Evolutionary conservation across 345 rosid genomes (phyloP).

Genomic region (Brassica incana): DNA sequence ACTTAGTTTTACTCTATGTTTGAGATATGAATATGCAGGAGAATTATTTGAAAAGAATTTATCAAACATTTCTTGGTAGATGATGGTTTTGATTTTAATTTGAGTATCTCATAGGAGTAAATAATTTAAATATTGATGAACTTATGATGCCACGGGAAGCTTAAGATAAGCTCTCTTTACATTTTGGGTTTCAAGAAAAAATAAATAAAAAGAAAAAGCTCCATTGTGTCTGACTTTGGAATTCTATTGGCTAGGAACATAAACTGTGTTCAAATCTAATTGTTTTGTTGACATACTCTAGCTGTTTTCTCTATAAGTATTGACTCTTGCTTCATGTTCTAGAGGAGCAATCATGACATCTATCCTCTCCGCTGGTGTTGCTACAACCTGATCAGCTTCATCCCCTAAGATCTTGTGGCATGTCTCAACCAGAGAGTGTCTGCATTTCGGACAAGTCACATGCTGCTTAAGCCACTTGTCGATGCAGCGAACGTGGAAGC

Average conservation of each 20-base stretch:
- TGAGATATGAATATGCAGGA: slow-evolving; percentile 21
- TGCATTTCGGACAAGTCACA: slow-evolving; percentile 58
- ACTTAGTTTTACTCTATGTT: neutral
- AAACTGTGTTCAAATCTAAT: neutral
- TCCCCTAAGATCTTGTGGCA: slow-evolving; percentile 40
- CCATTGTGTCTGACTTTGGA: neutral
- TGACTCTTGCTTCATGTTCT: slow-evolving; percentile 44
- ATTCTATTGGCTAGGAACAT: slow-evolving; percentile 15
- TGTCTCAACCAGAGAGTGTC: slow-evolving; percentile 50
- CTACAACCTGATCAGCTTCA: slow-evolving; percentile 26
- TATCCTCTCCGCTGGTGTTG: slow-evolving; percentile 31
- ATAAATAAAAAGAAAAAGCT: neutral
- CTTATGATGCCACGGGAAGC: slow-evolving; percentile 10
- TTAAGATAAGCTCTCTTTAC: slow-evolving; percentile 15
- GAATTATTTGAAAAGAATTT: slow-evolving; percentile 17
- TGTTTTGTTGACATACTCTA: slow-evolving; percentile 3
- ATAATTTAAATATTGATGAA: neutral
- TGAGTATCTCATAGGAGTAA: neutral
- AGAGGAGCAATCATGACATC: slow-evolving; percentile 34
- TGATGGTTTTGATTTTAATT: neutral
- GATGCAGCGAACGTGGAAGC: slow-evolving; percentile 52
- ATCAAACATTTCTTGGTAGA: neutral
- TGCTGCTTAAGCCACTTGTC: slow-evolving; percentile 57
- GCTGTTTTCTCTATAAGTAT: slow-evolving; percentile 33
- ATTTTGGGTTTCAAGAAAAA: slow-evolving; percentile 6